A percentile compares a stretch with the other conserved stretches of the same genome.
These are phyloP conservation scores for Lactarius hatsudake DNA, from an alignment of 768 basidiomycete genomes.

Conservation along the genomic window DNA sequence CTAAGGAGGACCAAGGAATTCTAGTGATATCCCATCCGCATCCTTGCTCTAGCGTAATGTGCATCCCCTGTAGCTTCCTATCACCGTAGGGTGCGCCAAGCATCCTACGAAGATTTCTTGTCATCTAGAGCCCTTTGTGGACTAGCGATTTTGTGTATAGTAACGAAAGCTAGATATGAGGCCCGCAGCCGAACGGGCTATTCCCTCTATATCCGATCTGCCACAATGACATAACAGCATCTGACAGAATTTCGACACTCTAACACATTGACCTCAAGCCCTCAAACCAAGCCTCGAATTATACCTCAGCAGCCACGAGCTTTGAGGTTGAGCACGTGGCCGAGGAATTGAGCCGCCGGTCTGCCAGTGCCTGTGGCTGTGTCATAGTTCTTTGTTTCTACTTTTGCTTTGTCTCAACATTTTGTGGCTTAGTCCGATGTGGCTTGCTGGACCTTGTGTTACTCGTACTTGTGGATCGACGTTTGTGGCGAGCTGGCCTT, in stretches of 20 bases:
- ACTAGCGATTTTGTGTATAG: background rate
- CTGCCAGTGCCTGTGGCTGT: background rate
- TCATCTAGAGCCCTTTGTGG: conserved; percentile 6
- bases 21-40: background rate
- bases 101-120: conserved; percentile 8
- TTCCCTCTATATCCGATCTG: background rate
- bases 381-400: background rate
- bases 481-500: conserved; percentile 4
- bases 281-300: background rate
- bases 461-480: background rate
- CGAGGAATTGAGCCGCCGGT: background rate
- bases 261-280: background rate
- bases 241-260: background rate
- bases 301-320: background rate
- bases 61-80: background rate
- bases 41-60: background rate
- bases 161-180: background rate
- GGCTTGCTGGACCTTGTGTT: conserved; percentile 6
- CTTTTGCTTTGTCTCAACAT: background rate
- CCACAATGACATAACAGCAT: background rate
- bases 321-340: background rate
- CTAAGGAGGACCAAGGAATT: background rate
- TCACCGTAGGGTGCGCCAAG: background rate
- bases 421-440: conserved; percentile 1
- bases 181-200: background rate